phyloP scores from a whole-genome alignment of 2,329 filamentous ascomycete species.

The Aplosporella prunicola region DNA sequence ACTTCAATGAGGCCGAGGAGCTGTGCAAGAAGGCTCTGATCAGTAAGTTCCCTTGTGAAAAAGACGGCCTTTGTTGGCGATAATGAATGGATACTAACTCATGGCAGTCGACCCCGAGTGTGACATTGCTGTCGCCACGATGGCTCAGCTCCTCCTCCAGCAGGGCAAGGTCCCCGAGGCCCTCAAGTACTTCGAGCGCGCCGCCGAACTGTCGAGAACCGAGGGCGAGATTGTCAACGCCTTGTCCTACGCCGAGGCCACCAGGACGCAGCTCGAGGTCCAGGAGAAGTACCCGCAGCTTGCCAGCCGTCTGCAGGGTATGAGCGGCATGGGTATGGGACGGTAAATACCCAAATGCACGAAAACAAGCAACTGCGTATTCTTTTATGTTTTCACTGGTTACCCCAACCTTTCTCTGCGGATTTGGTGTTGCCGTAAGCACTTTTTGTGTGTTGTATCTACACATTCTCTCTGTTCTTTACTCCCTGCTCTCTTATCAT shows the following conservation, averaged over 20 bases:
- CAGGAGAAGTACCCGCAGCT: conserved; percentile 47
- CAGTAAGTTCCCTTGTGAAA: conserved; percentile 57
- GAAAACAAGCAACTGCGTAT: too few relatives aligned
- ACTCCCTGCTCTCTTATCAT: too few relatives aligned
- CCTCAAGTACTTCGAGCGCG: conserved; percentile 92
- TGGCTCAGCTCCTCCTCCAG: conserved; percentile 94
- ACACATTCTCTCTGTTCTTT: too few relatives aligned
- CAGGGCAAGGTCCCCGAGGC: conserved; percentile 96
- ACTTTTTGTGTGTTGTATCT: too few relatives aligned
- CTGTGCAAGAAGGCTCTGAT: conserved; percentile 96
- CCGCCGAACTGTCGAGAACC: conserved; percentile 86
- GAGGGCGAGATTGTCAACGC: conserved; percentile 95
- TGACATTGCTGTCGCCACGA: conserved; percentile 96
- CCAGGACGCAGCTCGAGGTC: conserved; percentile 81
- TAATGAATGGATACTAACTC: conserved; percentile 12
- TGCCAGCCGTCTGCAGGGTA: conserved; percentile 36
- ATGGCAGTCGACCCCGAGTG: conserved; percentile 85
- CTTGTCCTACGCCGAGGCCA: conserved; percentile 92
- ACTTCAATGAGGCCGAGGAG: conserved; percentile 89
- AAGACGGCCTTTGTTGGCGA: too few relatives aligned
- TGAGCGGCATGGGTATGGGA: conserved; percentile 32
- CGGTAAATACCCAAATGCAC: too few relatives aligned
- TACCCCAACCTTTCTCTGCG: too few relatives aligned
- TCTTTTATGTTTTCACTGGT: too few relatives aligned
- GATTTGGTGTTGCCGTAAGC: too few relatives aligned